Evolutionary conservation across 257 asterid species (phyloP).

Genomic region (Gardenia jasminoides): DNA sequence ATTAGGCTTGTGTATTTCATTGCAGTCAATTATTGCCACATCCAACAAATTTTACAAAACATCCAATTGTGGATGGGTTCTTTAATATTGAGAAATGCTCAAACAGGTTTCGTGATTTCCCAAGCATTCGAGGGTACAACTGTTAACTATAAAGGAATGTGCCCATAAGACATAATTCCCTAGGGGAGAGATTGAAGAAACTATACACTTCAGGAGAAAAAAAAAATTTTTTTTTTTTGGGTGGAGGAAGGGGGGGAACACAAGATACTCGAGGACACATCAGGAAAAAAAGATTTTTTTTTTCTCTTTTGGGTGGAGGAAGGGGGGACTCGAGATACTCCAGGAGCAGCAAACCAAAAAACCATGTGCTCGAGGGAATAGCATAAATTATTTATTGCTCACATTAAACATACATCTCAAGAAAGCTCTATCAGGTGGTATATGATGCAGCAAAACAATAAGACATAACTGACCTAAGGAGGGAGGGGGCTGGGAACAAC

Average conservation of each 20-base stretch:
- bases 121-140: not conserved
- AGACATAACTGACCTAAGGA: not conserved
- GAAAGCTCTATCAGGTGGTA: not conserved
- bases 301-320: not conserved
- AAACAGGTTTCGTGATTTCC: not conserved
- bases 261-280: too few species aligned
- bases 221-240: too few species aligned
- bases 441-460: not conserved
- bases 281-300: not conserved
- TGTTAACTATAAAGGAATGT: too few species aligned
- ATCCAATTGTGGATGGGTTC: constrained; percentile 1
- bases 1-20: not conserved
- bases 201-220: not conserved
- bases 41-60: not conserved
- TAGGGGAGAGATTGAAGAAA: not conserved
- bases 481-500: not conserved
- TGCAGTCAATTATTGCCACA: not conserved
- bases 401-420: not conserved
- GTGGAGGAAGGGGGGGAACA: too few species aligned
- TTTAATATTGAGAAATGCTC: not conserved
- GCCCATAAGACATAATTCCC: not conserved
- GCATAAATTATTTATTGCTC: not conserved
- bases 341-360: not conserved
- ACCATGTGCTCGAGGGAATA: not conserved
- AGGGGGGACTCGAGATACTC: not conserved